Evolutionary conservation across 2,329 filamentous ascomycete species (phyloP).

Genomic region (Claviceps fusiformis): DNA sequence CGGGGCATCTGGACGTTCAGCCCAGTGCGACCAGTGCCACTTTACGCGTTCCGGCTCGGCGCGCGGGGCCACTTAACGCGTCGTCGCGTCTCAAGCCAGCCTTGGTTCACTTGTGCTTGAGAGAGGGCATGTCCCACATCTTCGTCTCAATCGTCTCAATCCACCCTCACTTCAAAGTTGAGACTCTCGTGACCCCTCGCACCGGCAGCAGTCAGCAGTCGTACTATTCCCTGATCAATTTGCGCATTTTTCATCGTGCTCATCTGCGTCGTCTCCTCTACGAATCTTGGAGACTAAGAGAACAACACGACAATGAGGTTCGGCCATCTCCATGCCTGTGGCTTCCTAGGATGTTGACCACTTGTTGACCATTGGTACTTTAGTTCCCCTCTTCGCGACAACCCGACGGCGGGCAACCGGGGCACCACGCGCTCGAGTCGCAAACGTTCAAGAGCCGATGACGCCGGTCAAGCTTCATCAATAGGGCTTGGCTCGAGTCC

Average conservation of each 20-base stretch:
- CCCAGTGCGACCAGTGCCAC: conserved; percentile 9
- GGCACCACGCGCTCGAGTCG: conserved; percentile 42
- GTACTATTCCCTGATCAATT: background rate
- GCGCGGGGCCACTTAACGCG: conserved; percentile 28
- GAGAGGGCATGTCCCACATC: background rate
- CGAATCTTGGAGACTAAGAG: background rate
- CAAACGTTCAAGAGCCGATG: conserved; percentile 40
- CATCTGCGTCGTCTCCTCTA: background rate
- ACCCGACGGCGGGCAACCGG: conserved; percentile 72
- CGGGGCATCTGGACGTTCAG: no score
- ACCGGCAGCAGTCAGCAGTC: conserved; percentile 4
- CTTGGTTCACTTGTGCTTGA: background rate
- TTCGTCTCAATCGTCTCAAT: conserved; percentile 6
- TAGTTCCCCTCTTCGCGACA: conserved; percentile 72
- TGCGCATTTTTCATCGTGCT: background rate
- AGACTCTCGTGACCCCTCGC: background rate
- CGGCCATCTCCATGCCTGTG: background rate
- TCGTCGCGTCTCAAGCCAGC: conserved; percentile 12
- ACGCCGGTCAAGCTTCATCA: conserved; percentile 38
- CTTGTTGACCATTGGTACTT: conserved; percentile 6
- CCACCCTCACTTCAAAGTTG: conserved; percentile 8
- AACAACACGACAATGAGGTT: conserved; percentile 13
- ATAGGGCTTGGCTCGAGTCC: conserved; percentile 42
- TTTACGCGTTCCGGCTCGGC: conserved; percentile 26
- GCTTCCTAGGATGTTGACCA: background rate